Conservation (phyloP, 306 rosid species). For the Dalbergia oliveri region DNA sequence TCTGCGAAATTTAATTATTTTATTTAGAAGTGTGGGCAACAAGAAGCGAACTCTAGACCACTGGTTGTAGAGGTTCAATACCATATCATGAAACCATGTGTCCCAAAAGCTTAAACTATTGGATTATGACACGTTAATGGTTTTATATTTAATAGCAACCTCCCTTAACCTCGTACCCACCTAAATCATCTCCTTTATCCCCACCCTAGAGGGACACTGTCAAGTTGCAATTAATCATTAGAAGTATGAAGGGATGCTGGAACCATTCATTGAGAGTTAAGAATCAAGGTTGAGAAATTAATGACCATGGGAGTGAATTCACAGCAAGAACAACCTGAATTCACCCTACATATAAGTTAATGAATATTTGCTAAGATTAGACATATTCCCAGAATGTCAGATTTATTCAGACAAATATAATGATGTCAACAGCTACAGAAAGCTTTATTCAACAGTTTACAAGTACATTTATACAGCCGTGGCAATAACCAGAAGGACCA, state of each 20-base stretch:
- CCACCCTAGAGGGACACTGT: no score
- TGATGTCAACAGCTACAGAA: conserved; percentile 13
- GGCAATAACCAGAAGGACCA: conserved; percentile 14
- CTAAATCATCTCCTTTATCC: no score
- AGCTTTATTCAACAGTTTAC: conserved; percentile 12
- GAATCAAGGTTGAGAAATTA: not conserved
- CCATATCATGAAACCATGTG: no score
- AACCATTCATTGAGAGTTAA: not conserved
- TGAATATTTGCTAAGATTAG: not conserved
- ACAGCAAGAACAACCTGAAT: conserved; percentile 1
- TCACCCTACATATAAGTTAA: not conserved
- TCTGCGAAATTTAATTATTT: no score
- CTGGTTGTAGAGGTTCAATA: no score
- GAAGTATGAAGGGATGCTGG: not conserved
- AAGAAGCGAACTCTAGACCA: no score
- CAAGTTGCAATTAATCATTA: not conserved
- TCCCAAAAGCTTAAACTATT: no score
- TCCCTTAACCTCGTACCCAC: no score
- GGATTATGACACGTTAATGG: no score
- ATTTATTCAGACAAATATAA: not conserved
- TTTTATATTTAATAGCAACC: no score
- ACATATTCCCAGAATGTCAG: conserved; percentile 1
- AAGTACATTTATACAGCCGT: not conserved
- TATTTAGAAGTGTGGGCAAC: no score
- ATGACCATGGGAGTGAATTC: not conserved